Evolutionary conservation across 768 basidiomycete species (phyloP), one percentile per base, ranked within the genome.

Genomic region (Cubamyces lactineus): DNA sequence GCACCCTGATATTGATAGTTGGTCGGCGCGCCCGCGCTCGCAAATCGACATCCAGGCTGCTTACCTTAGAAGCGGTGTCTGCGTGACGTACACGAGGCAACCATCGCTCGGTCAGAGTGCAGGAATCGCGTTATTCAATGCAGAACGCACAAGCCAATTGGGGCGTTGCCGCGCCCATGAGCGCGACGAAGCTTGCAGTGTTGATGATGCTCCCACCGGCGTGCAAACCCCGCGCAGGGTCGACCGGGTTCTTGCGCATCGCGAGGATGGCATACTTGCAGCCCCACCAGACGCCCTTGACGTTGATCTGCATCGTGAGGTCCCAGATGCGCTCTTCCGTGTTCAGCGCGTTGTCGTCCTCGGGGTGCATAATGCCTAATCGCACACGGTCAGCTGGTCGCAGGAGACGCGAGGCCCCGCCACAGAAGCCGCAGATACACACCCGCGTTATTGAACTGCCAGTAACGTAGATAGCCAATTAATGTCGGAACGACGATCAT

Each of bases 211-310:
- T 94, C 60, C 92, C 92, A 47, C 92, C 92, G 12, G 80, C 77
- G 69, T 84, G 88, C 13, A 98, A 84, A 3, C 92, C 91, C 74
- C 89, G 93, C 63, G 84, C 77, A 62, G 84, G 82, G 60, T 98
- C 95, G 48, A 85, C 85, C 12, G 92, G 85, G 76, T 99, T 99
- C 64, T 92, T 76, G 62, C 93, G 88, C 96, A 99, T 99, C 40
- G 97, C 97, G 53, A 89, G 80, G 71, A 99, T 96, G 5, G 96
- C 97, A 71, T 98, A 89, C 77, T 98, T 98, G 82, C 91, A 96
- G 34, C 97, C 97, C 88, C 90, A 99, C 97, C 96, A 98, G 62
- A 98, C 97, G 53, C 97, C 97, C 77, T 98, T 99, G 71, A 96
- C 85, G 74, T 98, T 98, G 79, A 98, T 87, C 65, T 88, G 84